These are phyloP conservation scores for Phytophthora europaea DNA, from an alignment of 352 stramenopile species.

Conservation along the genomic window DNA sequence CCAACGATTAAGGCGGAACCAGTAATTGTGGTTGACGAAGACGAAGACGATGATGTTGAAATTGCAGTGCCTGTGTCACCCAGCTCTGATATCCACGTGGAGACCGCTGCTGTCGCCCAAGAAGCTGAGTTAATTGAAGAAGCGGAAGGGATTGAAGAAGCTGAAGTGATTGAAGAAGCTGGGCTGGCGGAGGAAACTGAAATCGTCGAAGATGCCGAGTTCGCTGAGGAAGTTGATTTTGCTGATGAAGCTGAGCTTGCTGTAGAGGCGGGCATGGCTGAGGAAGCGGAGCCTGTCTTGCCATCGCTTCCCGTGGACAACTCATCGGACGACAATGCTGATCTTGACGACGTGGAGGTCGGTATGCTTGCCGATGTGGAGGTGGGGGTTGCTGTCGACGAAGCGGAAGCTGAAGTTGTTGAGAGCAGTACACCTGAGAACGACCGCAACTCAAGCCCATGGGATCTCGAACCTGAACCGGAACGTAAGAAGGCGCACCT, in stretches of 20 bases:
- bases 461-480: conserved; percentile 40
- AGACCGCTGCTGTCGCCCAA: conserved; percentile 24
- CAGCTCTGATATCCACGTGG: conserved; percentile 11
- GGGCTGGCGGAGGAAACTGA: conserved; percentile 14
- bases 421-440: conserved; percentile 22
- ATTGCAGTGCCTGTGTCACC: conserved; percentile 23
- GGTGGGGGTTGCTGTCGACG: conserved; percentile 42
- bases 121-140: conserved; percentile 27
- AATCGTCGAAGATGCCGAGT: conserved; percentile 14
- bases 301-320: conserved; percentile 19
- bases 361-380: conserved; percentile 51
- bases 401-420: conserved; percentile 30
- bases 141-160: conserved; percentile 14
- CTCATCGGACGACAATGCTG: conserved; percentile 16
- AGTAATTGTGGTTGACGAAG: conserved; percentile 18
- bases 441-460: conserved; percentile 31
- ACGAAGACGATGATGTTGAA: conserved; percentile 29
- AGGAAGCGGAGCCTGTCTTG: conserved; percentile 27
- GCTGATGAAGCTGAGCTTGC: conserved; percentile 27
- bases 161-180: conserved; percentile 13
- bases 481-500: conserved; percentile 27
- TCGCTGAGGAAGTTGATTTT: conserved; percentile 22
- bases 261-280: conserved; percentile 5
- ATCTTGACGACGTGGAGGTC: conserved; percentile 44
- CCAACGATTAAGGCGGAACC: conserved; percentile 27